Percentiles rank a stretch among this genome's conserved stretches.
phyloP scores from a whole-genome alignment of 140 eudicot species.

The Cichorium intybus region DNA sequence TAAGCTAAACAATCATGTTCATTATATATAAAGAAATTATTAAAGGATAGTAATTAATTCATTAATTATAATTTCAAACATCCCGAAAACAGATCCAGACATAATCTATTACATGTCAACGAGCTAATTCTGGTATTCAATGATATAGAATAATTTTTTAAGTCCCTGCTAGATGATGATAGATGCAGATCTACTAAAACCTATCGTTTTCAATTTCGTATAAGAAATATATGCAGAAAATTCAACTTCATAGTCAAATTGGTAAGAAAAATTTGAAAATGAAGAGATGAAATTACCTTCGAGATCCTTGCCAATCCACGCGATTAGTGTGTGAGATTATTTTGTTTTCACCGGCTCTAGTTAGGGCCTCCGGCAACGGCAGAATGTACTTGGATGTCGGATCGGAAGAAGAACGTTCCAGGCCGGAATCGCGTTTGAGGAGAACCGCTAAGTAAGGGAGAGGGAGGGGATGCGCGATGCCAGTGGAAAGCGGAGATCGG shows the following conservation, averaged over 20 bases:
- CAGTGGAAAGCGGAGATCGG: background rate
- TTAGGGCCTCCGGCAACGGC: conserved; percentile 25
- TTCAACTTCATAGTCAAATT: background rate
- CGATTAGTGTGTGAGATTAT: background rate
- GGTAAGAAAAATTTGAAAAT: background rate
- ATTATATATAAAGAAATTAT: background rate
- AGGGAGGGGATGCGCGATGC: conserved; percentile 57
- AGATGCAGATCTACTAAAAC: too few species aligned
- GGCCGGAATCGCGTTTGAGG: conserved; percentile 35
- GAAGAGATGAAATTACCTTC: conserved; percentile 3
- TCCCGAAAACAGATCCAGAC: too few species aligned
- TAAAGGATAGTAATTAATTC: too few species aligned
- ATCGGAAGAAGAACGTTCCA: conserved; percentile 14
- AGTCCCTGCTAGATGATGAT: background rate
- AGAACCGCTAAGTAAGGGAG: conserved; percentile 35
- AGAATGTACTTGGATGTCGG: conserved; percentile 24
- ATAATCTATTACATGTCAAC: too few species aligned
- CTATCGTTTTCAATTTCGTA: too few species aligned
- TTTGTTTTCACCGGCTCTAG: conserved; percentile 14
- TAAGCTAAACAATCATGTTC: background rate
- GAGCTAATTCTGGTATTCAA: too few species aligned
- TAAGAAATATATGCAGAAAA: background rate
- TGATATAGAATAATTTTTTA: background rate
- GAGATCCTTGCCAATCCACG: conserved; percentile 1
- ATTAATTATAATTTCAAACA: too few species aligned